phyloP scores from a whole-genome alignment of 331 rosid genomes.

The Quercus lobata region DNA sequence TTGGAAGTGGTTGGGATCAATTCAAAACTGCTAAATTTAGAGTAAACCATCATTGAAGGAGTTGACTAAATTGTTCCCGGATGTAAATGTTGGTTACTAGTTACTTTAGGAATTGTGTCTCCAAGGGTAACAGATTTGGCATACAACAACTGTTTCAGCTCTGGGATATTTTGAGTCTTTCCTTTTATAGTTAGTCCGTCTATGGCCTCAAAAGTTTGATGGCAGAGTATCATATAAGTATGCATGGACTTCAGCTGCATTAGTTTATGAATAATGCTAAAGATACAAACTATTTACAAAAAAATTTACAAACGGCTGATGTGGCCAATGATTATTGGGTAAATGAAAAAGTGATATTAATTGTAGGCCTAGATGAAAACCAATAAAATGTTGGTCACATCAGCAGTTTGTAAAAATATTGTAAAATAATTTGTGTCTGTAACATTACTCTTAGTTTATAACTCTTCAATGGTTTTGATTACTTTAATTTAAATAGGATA shows the following conservation, averaged over 20 bases:
- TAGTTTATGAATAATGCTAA: not conserved
- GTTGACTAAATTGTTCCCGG: not conserved
- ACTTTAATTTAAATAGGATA: not conserved
- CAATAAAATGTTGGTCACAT: no score
- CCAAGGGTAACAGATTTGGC: not conserved
- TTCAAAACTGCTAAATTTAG: not conserved
- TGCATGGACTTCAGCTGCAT: not conserved
- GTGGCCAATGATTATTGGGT: no score
- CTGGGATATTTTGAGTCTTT: not conserved
- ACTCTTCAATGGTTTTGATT: not conserved
- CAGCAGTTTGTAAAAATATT: no score
- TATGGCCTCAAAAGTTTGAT: not conserved
- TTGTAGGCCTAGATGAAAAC: no score
- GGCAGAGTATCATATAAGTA: not conserved
- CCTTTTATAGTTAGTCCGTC: not conserved
- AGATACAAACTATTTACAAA: no score
- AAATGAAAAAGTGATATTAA: no score
- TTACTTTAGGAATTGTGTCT: constrained; percentile 1
- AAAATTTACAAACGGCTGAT: no score
- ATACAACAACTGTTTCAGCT: not conserved
- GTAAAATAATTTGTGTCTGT: no score
- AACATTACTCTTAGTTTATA: not conserved
- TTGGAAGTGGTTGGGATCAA: not conserved
- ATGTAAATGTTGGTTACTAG: not conserved
- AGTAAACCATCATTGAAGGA: not conserved